Evolutionary conservation across 805 yeast species (phyloP).

Genomic region (Candida rishiriensis): DNA sequence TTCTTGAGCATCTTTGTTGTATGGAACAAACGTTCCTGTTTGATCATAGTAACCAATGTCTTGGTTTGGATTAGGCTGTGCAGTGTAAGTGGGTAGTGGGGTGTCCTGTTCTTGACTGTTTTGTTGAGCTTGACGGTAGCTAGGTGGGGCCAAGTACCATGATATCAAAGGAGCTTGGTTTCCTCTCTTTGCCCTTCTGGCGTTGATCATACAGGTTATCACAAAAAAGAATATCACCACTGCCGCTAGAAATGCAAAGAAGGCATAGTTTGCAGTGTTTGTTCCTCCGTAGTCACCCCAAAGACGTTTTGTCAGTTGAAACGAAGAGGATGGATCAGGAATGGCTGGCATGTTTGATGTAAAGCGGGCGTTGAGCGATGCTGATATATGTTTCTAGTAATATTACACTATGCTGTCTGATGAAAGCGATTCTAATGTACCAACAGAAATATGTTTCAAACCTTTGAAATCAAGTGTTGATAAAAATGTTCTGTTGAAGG

Average conservation of each 20-base stretch:
- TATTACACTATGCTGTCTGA: no score
- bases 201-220: slow-evolving; percentile 52
- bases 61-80: slow-evolving; percentile 52
- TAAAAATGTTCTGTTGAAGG: no score
- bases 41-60: slow-evolving; percentile 78
- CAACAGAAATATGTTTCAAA: no score
- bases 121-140: slow-evolving; percentile 61
- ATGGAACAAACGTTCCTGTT: slow-evolving; percentile 45
- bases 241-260: slow-evolving; percentile 56
- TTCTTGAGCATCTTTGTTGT: slow-evolving; percentile 18
- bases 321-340: neutral
- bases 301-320: slow-evolving; percentile 12
- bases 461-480: no score
- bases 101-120: slow-evolving; percentile 36
- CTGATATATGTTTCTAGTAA: no score
- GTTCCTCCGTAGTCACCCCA: slow-evolving; percentile 6
- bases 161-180: slow-evolving; percentile 62
- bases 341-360: slow-evolving; percentile 2
- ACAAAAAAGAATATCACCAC: slow-evolving; percentile 42
- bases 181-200: slow-evolving; percentile 46
- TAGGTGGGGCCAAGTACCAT: slow-evolving; percentile 51
- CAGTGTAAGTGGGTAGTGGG: slow-evolving; percentile 68
- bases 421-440: no score
- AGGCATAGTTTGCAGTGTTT: slow-evolving; percentile 53
- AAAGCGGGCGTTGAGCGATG: no score